A percentile compares a stretch with the other conserved stretches of the same genome.
phyloP scores from a whole-genome alignment of 768 basidiomycete species.

The Chiua virens region DNA sequence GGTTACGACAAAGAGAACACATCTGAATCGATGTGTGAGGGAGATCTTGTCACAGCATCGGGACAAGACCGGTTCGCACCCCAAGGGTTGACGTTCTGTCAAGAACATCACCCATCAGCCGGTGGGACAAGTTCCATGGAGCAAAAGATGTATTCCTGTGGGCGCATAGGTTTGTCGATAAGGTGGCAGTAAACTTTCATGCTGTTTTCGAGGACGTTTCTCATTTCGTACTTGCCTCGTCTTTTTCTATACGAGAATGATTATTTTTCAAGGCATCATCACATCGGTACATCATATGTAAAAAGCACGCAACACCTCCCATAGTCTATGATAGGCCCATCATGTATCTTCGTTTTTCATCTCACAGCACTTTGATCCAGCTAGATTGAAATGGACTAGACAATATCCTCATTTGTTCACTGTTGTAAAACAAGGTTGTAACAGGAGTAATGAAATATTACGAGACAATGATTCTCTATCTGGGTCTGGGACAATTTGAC shows the following conservation, averaged over 20 bases:
- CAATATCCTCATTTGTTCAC: not conserved
- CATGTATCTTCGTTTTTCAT: slow-evolving; percentile 19
- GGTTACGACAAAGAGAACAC: slow-evolving; percentile 12
- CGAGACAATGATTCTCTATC: not conserved
- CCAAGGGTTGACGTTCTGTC: slow-evolving; percentile 14
- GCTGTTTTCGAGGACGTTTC: too few relatives aligned
- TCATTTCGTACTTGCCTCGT: not conserved
- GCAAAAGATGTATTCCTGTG: slow-evolving; percentile 20
- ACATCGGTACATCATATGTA: slow-evolving; percentile 26
- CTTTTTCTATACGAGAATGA: slow-evolving; percentile 1
- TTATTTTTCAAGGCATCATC: slow-evolving; percentile 22
- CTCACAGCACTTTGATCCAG: not conserved
- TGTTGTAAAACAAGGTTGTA: slow-evolving; percentile 6
- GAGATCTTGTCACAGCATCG: slow-evolving; percentile 11
- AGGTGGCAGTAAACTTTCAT: slow-evolving; percentile 20
- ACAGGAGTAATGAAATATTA: slow-evolving; percentile 12
- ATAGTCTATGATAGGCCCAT: slow-evolving; percentile 19
- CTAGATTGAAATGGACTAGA: slow-evolving; percentile 1
- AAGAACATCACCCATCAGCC: slow-evolving; percentile 10
- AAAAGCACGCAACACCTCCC: slow-evolving; percentile 17
- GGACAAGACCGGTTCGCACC: slow-evolving; percentile 18
- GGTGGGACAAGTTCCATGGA: slow-evolving; percentile 18
- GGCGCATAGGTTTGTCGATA: slow-evolving; percentile 15
- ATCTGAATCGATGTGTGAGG: slow-evolving; percentile 18
- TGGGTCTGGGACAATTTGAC: not conserved